phyloP scores from a whole-genome alignment of 2,329 filamentous ascomycete genomes.

The Paramyrothecium sp. region DNA sequence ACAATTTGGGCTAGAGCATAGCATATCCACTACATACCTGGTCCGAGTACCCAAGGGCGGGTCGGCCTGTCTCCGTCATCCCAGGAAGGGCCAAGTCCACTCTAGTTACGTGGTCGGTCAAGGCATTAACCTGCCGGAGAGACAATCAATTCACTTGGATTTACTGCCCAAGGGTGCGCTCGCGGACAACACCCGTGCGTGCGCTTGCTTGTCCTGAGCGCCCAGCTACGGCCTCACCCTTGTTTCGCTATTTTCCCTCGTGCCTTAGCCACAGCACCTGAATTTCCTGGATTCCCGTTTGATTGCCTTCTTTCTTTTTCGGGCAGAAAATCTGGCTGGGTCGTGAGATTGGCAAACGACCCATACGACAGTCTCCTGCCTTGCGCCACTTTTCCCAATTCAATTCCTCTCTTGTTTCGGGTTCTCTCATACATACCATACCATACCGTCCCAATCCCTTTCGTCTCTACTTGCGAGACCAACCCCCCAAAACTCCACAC shows the following conservation, averaged over 20 bases:
- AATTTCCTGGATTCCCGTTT: not conserved
- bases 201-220: not conserved
- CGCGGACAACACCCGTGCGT: not conserved
- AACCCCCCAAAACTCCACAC: no score
- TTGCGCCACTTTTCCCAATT: not conserved
- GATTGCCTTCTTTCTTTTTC: conserved; percentile 4
- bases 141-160: not conserved
- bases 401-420: not conserved
- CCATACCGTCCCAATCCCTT: not conserved
- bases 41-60: not conserved
- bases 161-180: not conserved
- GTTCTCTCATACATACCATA: not conserved
- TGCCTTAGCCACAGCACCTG: not conserved
- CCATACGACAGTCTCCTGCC: not conserved
- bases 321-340: conserved; percentile 12
- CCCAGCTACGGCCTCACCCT: conserved; percentile 3
- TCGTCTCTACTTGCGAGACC: no score
- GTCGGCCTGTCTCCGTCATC: not conserved
- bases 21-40: not conserved
- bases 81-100: not conserved
- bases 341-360: not conserved
- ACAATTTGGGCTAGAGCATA: not conserved
- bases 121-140: no score
- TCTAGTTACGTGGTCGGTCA: no score
- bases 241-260: not conserved